phyloP scores from a whole-genome alignment of 2,329 filamentous ascomycete genomes.

The Dothiorella sarmentorum region DNA sequence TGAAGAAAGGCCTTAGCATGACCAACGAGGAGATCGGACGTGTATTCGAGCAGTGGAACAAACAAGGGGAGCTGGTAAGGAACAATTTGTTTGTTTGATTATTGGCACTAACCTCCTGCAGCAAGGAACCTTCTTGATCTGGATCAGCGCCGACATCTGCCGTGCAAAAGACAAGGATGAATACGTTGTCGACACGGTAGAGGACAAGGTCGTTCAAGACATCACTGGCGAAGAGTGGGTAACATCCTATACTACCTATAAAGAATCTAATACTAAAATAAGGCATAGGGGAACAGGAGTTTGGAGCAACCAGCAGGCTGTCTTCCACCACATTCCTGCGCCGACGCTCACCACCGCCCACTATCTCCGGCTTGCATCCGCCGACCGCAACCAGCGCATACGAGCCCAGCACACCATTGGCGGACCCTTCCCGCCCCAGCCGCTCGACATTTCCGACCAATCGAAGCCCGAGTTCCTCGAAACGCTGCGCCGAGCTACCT shows the following conservation, averaged over 20 bases:
- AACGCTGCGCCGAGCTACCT: constrained; percentile 58
- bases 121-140: constrained; percentile 58
- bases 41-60: constrained; percentile 60
- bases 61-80: constrained; percentile 52
- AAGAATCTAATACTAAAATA: no score
- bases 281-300: constrained; percentile 66
- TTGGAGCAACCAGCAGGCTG: constrained; percentile 63
- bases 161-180: constrained; percentile 45
- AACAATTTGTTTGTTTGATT: no score
- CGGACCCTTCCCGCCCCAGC: constrained; percentile 40
- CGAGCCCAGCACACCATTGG: constrained; percentile 48
- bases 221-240: constrained; percentile 62
- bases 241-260: no score
- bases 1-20: constrained; percentile 56
- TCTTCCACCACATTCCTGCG: constrained; percentile 59
- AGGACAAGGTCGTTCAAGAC: constrained; percentile 71
- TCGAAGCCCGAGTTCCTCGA: constrained; percentile 50
- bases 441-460: constrained; percentile 27
- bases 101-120: constrained; percentile 22
- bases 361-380: constrained; percentile 61
- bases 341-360: constrained; percentile 63
- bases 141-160: constrained; percentile 61
- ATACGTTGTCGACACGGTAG: constrained; percentile 58
- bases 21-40: constrained; percentile 58
- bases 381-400: constrained; percentile 56